Evolutionary conservation across 2,329 filamentous ascomycete genomes (phyloP), one percentile per base, ranked within the genome.

Genomic region (Epichloe coenophiala): DNA sequence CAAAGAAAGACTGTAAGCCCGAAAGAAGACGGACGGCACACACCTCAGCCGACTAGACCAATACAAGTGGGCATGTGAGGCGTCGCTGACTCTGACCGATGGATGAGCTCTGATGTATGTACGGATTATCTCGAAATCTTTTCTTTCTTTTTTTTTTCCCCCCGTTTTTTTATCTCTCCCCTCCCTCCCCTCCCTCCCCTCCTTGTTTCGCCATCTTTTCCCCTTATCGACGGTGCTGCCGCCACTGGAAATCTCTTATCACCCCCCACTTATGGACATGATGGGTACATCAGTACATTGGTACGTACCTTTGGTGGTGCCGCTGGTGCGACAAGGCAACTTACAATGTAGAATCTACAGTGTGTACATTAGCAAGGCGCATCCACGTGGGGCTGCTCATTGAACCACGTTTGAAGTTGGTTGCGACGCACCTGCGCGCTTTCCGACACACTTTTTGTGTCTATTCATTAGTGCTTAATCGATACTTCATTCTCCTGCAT

Each of bases 171-270:
- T 5, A 0, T 23, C 23, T 23, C 21, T 23, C 21, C 5, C 23
- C 21, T 6, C 6, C 5, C 23, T 23, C 23, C 23, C 15, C 33
- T 17, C 33, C 31, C 6, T 41, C 40, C 23, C n/a, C 15, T 38
- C 21, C 27, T 9, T 31, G 27, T 31, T 3, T 31, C 8, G 7
- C 27, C 27, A 31, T 31, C 27, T 31, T 27, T 27, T 7, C 23
- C 23, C 44, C 41, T 48, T 51, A 51, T 51, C 50, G 17, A n/a
- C 17, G 35, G 15, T 40, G 12, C n/a, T 45, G 42, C 36, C 41
- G 41, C 39, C 39, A 23, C 40, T 35, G 27, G 13, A 37, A 48
- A 37, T 35, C n/a, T 50, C 49, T 50, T 47, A 50, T 50, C 49
- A 38, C 42, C 36, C 42, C 36, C 13, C 23, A 19, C 36, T 41